Evolutionary conservation across 805 yeast genomes (phyloP).

Genomic region (Zygosaccharomyces lentus): DNA sequence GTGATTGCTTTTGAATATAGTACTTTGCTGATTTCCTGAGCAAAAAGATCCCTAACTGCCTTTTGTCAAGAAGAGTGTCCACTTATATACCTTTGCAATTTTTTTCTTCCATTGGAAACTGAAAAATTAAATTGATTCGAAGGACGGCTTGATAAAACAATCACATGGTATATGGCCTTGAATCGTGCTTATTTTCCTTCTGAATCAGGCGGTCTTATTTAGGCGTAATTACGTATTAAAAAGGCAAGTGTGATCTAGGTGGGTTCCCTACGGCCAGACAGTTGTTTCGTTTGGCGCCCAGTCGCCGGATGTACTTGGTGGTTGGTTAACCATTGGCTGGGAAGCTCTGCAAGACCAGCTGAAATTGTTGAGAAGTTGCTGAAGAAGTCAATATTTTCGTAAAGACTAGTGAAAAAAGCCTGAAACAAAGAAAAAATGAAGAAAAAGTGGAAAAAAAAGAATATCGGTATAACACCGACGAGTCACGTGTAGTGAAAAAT

Average conservation of each 20-base stretch:
- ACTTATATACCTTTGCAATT: conserved; percentile 3
- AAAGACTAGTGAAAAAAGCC: background rate
- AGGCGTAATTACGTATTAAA: background rate
- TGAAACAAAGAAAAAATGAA: no score
- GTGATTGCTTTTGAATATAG: conserved; percentile 2
- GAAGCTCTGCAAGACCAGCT: background rate
- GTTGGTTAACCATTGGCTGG: background rate
- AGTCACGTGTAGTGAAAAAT: background rate
- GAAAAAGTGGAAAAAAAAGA: background rate
- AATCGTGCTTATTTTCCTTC: background rate
- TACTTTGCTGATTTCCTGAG: background rate
- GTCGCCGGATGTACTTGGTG: background rate
- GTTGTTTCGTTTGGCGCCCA: background rate
- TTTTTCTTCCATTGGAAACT: background rate
- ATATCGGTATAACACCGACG: background rate
- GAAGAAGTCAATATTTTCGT: background rate
- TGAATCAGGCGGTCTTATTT: background rate
- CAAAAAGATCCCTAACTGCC: background rate
- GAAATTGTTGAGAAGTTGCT: background rate
- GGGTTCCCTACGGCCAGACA: background rate
- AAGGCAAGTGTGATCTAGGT: background rate
- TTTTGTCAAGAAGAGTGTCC: background rate
- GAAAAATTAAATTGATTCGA: background rate
- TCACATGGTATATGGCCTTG: conserved; percentile 4
- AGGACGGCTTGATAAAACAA: conserved; percentile 3